Percentiles rank a stretch among this genome's conserved stretches.
These are phyloP conservation scores for Citrus medica DNA, from an alignment of 345 rosid genomes.

Conservation along the genomic window DNA sequence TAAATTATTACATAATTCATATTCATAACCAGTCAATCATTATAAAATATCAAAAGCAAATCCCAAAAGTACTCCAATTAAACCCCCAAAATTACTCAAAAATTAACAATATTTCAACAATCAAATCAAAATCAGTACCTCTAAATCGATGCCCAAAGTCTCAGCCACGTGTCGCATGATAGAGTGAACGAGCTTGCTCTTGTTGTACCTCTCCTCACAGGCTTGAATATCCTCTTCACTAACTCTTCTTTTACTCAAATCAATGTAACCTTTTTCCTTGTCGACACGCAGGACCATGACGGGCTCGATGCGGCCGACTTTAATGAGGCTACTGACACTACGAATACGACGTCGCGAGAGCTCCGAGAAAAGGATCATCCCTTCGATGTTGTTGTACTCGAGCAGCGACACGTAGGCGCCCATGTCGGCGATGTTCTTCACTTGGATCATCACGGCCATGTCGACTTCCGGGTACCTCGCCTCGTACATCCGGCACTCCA, in stretches of 20 bases:
- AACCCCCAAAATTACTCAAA: background rate
- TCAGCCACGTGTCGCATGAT: conserved; percentile 98
- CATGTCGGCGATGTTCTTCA: conserved; percentile 95
- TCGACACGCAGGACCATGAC: conserved; percentile 98
- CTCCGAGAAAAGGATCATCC: conserved; percentile 98
- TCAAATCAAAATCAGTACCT: conserved; percentile 41
- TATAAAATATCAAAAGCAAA: background rate
- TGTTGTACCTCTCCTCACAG: conserved; percentile 95
- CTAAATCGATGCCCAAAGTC: conserved; percentile 79
- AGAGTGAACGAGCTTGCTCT: conserved; percentile 99
- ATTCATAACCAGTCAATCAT: background rate
- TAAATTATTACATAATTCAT: background rate
- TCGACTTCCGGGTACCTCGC: conserved; percentile 89
- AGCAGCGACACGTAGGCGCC: conserved; percentile 93
- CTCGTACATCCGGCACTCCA: conserved; percentile 98
- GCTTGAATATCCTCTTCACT: conserved; percentile 91
- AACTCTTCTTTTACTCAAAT: conserved; percentile 91
- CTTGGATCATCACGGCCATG: conserved; percentile 99
- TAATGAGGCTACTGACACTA: conserved; percentile 88
- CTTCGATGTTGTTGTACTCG: conserved; percentile 97
- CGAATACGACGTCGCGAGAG: conserved; percentile 99
- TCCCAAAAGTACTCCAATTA: background rate
- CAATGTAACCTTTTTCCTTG: conserved; percentile 95
- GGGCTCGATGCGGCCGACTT: conserved; percentile 95
- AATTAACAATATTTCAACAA: background rate